Percentiles rank a stretch among this genome's conserved stretches.
Evolutionary conservation across 2,329 filamentous ascomycete genomes (phyloP).

Genomic region (Alternaria brassicicola): DNA sequence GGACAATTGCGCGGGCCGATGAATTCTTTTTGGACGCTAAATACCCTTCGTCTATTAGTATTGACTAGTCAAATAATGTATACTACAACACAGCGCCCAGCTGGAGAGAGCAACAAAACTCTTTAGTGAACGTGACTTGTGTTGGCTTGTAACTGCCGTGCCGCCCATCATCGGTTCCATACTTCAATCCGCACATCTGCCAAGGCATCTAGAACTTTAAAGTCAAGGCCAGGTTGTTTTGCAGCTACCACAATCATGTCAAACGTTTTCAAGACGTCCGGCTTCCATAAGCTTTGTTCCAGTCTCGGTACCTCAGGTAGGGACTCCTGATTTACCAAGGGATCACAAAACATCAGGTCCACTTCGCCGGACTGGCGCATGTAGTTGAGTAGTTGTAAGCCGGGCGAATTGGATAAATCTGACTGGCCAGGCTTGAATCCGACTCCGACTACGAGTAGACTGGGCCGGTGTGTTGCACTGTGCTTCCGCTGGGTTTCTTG

Average conservation of each 20-base stretch:
- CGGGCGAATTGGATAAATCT: slow-evolving; percentile 57
- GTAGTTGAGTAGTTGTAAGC: slow-evolving; percentile 47
- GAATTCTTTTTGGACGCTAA: neutral
- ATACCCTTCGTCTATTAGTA: neutral
- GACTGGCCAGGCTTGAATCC: slow-evolving; percentile 60
- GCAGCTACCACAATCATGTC: slow-evolving; percentile 55
- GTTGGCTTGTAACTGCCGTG: neutral
- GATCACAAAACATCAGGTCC: slow-evolving; percentile 55
- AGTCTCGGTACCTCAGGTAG: slow-evolving; percentile 46
- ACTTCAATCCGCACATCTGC: slow-evolving; percentile 23
- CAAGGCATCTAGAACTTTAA: slow-evolving; percentile 47
- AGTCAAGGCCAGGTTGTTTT: slow-evolving; percentile 53
- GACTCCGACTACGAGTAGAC: slow-evolving; percentile 54
- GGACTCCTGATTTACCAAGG: slow-evolving; percentile 52
- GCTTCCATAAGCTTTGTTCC: slow-evolving; percentile 49
- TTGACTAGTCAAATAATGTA: neutral
- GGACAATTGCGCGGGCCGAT: neutral
- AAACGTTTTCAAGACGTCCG: slow-evolving; percentile 49
- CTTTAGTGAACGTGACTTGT: neutral
- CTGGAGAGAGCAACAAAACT: neutral
- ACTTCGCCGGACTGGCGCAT: slow-evolving; percentile 47
- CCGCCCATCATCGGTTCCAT: slow-evolving; percentile 1
- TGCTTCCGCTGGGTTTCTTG: neutral
- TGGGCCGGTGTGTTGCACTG: neutral
- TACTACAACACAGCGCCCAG: neutral